Conservation (phyloP, 2,329 filamentous ascomycete genomes). For the Tolypocladium cylindrosporum region DNA sequence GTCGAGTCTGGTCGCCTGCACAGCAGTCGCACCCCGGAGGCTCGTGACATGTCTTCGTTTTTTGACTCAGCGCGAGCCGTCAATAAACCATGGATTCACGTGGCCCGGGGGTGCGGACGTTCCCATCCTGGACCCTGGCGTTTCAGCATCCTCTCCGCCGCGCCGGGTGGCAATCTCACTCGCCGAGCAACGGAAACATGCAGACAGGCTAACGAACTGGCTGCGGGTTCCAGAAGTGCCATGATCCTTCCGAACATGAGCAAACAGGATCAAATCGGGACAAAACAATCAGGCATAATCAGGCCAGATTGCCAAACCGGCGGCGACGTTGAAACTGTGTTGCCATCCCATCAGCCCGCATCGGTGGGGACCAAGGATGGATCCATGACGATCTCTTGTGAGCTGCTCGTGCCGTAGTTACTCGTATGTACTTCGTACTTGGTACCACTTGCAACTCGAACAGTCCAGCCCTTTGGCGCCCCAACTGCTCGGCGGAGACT, state of each 20-base stretch:
- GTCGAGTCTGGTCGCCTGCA: neutral
- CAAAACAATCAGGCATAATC: neutral
- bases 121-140: slow-evolving; percentile 1
- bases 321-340: no score
- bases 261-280: neutral
- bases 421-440: no score
- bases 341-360: no score
- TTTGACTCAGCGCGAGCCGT: neutral
- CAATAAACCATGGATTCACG: neutral
- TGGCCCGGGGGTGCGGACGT: neutral
- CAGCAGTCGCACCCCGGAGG: neutral
- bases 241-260: neutral
- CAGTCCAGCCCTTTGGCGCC: neutral
- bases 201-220: neutral
- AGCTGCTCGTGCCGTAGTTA: no score
- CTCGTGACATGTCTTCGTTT: neutral
- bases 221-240: neutral
- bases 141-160: slow-evolving; percentile 2
- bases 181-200: neutral
- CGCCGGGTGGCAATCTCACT: neutral
- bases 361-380: no score
- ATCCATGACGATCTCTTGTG: no score
- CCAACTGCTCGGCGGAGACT: neutral
- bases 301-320: neutral
- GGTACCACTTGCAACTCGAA: no score